Conservation (phyloP, 768 basidiomycete species). For the Exidia glandulosa region DNA sequence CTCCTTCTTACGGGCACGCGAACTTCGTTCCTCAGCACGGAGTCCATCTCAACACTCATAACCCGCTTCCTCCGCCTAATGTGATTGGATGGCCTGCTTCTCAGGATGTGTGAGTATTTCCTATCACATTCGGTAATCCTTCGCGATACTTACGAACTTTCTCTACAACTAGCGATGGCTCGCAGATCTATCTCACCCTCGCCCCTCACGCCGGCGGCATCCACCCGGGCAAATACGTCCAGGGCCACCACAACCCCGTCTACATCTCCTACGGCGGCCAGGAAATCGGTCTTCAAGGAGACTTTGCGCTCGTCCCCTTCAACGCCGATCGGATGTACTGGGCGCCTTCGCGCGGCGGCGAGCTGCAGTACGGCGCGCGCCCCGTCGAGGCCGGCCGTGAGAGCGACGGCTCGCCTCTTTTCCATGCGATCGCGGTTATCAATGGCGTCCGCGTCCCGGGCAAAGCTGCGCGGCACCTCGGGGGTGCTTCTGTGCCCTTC, state of each 20-base stretch:
- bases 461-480: slow-evolving; percentile 62
- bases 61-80: neutral
- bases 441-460: slow-evolving; percentile 52
- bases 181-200: neutral
- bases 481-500: slow-evolving; percentile 13
- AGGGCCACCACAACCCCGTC: slow-evolving; percentile 38
- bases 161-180: neutral
- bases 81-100: neutral
- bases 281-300: slow-evolving; percentile 50
- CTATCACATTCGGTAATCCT: neutral
- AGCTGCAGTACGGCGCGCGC: slow-evolving; percentile 6
- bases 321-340: slow-evolving; percentile 61
- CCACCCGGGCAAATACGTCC: slow-evolving; percentile 75
- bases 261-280: slow-evolving; percentile 53
- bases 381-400: slow-evolving; percentile 75
- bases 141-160: neutral
- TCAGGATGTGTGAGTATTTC: neutral
- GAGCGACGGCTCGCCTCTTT: slow-evolving; percentile 51
- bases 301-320: slow-evolving; percentile 69
- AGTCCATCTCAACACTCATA: neutral
- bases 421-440: slow-evolving; percentile 50
- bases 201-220: slow-evolving; percentile 15
- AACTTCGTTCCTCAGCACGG: neutral
- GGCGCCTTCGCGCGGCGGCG: slow-evolving; percentile 42
- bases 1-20: neutral